Conservation (phyloP, 2,329 filamentous ascomycete genomes). For the Aspergillus luchuensis region DNA sequence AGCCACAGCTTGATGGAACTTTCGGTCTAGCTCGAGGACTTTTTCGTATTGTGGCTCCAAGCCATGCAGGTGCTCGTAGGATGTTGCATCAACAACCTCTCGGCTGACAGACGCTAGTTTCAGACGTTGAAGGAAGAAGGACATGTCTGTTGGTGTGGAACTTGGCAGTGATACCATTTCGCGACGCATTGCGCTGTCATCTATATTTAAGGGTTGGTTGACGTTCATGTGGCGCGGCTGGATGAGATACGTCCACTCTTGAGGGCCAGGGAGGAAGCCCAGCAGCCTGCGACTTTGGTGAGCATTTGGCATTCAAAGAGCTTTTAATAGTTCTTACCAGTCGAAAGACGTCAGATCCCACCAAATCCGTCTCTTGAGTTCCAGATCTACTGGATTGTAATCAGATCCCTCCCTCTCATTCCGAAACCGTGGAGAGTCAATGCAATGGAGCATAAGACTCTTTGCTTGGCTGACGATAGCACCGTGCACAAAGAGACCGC, state of each 20-base stretch:
- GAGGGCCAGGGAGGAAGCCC: constrained; percentile 45
- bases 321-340: constrained; percentile 34
- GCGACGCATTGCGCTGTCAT: constrained; percentile 41
- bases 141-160: constrained; percentile 47
- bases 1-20: constrained; percentile 33
- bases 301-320: no score
- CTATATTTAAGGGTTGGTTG: constrained; percentile 45
- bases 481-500: constrained; percentile 28
- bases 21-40: constrained; percentile 42
- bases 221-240: constrained; percentile 47
- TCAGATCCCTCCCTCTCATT: constrained; percentile 20
- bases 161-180: constrained; percentile 29
- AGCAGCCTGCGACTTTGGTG: constrained; percentile 35
- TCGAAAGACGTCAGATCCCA: constrained; percentile 49
- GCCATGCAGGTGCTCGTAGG: constrained; percentile 28
- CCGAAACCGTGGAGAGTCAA: constrained; percentile 30
- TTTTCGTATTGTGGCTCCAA: constrained; percentile 38
- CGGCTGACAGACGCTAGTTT: constrained; percentile 45
- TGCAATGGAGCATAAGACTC: constrained; percentile 39
- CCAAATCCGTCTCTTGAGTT: constrained; percentile 46
- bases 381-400: constrained; percentile 31
- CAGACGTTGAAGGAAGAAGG: constrained; percentile 49
- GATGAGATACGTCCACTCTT: constrained; percentile 49
- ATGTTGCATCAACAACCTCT: constrained; percentile 42
- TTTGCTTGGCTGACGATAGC: constrained; percentile 35